Conservation (phyloP, 306 rosid genomes). For the Quercus mongolica region DNA sequence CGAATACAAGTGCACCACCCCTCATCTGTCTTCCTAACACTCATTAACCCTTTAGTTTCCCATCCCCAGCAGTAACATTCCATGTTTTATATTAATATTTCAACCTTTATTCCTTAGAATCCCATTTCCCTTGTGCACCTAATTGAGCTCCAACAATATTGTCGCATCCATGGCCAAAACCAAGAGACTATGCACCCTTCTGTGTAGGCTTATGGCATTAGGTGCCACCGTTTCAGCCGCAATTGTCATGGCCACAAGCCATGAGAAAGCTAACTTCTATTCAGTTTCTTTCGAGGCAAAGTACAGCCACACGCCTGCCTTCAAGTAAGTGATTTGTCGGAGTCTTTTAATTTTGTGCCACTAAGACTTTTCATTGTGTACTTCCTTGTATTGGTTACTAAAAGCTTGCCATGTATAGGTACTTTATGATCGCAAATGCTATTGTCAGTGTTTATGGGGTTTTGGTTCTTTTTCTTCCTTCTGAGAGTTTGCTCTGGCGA, state of each 20-base stretch:
- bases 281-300: slow-evolving; percentile 55
- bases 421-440: slow-evolving; percentile 66
- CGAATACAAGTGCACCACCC: slow-evolving; percentile 10
- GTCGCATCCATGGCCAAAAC: slow-evolving; percentile 32
- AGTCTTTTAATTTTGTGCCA: neutral
- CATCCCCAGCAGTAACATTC: neutral
- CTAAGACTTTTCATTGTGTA: neutral
- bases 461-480: slow-evolving; percentile 68
- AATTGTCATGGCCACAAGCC: slow-evolving; percentile 80
- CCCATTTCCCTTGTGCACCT: neutral
- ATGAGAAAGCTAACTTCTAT: slow-evolving; percentile 35
- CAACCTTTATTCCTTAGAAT: neutral
- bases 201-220: slow-evolving; percentile 59
- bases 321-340: slow-evolving; percentile 44
- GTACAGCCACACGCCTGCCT: slow-evolving; percentile 61
- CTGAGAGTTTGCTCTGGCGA: slow-evolving; percentile 69
- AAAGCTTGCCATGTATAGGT: slow-evolving; percentile 36
- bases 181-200: slow-evolving; percentile 43
- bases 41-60: too few relatives aligned
- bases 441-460: slow-evolving; percentile 65
- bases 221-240: slow-evolving; percentile 65
- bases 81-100: neutral
- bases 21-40: slow-evolving; percentile 7
- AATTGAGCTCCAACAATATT: neutral
- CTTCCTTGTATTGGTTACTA: neutral